Percentiles rank a stretch among this genome's conserved stretches.
Evolutionary conservation across 768 basidiomycete genomes (phyloP).

Genomic region (Mrakia gelida): DNA sequence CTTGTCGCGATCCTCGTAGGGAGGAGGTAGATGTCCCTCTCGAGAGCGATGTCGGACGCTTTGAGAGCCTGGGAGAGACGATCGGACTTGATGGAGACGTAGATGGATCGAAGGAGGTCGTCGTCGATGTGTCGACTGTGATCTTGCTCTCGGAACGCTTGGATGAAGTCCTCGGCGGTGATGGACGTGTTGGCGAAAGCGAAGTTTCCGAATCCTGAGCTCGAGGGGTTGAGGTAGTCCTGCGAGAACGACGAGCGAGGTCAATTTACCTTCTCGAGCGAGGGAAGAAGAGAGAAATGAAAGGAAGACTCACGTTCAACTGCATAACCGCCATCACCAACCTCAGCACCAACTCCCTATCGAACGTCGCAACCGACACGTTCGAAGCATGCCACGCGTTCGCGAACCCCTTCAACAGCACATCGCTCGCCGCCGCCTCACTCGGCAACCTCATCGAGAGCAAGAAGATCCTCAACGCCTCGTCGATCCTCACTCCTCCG

Average conservation of each 20-base stretch:
- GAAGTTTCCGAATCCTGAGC: constrained; percentile 39
- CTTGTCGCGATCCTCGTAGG: constrained; percentile 58
- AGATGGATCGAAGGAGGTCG: constrained; percentile 47
- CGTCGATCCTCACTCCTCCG: constrained; percentile 74
- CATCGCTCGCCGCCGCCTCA: constrained; percentile 54
- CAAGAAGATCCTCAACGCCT: constrained; percentile 82
- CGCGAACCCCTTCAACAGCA: constrained; percentile 77
- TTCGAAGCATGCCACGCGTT: constrained; percentile 89
- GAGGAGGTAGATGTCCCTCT: constrained; percentile 57
- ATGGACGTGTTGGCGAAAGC: constrained; percentile 47
- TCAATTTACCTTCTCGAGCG: not conserved
- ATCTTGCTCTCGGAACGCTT: constrained; percentile 77
- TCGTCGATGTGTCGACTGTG: constrained; percentile 64
- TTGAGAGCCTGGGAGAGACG: constrained; percentile 65
- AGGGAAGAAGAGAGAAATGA: not conserved
- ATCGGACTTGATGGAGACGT: constrained; percentile 46
- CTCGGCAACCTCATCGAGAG: constrained; percentile 68
- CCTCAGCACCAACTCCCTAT: constrained; percentile 70
- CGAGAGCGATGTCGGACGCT: constrained; percentile 44
- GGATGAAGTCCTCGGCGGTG: constrained; percentile 70
- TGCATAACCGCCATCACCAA: constrained; percentile 78
- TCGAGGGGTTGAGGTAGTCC: constrained; percentile 62
- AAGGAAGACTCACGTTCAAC: constrained; percentile 53
- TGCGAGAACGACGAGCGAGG: not conserved
- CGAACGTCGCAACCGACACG: constrained; percentile 64